Evolutionary conservation across 371 early-diverging fungal genomes (phyloP).

Genomic region (Mortierella sp.): DNA sequence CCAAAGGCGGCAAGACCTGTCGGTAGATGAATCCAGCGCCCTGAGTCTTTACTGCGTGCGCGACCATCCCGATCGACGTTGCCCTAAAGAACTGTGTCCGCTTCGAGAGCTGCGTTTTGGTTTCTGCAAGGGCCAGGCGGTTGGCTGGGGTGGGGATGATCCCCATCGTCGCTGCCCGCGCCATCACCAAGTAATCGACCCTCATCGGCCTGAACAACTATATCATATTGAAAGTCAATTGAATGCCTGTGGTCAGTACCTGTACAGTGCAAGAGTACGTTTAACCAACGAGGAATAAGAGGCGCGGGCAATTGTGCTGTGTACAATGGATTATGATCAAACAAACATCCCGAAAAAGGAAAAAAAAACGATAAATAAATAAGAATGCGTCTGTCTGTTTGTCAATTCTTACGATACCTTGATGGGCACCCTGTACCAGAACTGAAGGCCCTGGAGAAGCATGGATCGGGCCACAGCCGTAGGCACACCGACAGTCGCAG

Average conservation of each 20-base stretch:
- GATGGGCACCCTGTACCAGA: constrained; percentile 84
- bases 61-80: constrained; percentile 82
- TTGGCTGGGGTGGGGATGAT: constrained; percentile 66
- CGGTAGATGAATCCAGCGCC: constrained; percentile 77
- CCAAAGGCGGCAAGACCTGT: constrained; percentile 79
- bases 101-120: constrained; percentile 18
- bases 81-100: constrained; percentile 66
- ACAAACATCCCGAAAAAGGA: constrained; percentile 5
- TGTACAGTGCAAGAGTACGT: too few species aligned
- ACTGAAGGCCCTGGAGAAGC: constrained; percentile 76
- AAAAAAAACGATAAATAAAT: background rate
- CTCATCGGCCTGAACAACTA: constrained; percentile 84
- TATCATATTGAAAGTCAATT: constrained; percentile 16
- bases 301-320: background rate
- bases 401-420: constrained; percentile 73
- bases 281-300: background rate
- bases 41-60: constrained; percentile 69
- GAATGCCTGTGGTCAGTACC: background rate
- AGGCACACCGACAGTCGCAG: constrained; percentile 69
- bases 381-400: background rate
- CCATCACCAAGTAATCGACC: constrained; percentile 85
- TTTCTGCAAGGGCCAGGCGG: constrained; percentile 14
- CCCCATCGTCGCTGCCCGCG: constrained; percentile 66
- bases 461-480: constrained; percentile 72
- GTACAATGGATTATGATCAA: background rate